phyloP scores from a whole-genome alignment of 352 stramenopile species.

The Thalassiosira delicatula region DNA sequence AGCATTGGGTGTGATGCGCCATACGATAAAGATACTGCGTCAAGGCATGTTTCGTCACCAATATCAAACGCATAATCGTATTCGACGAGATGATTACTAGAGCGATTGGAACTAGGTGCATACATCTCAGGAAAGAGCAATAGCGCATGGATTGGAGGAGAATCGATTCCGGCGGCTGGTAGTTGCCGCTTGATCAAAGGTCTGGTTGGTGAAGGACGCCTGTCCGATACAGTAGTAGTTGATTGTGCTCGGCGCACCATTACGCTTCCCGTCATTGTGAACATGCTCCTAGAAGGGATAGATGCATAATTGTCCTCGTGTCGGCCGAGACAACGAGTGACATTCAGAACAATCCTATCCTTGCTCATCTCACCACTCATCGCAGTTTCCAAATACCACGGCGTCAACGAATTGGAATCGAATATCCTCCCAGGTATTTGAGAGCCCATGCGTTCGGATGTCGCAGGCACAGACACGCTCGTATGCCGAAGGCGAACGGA shows the following conservation, averaged over 20 bases:
- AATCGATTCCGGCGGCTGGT: too few species aligned
- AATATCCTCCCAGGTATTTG: slow-evolving; percentile 53
- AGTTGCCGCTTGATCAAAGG: too few species aligned
- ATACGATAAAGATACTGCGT: slow-evolving; percentile 80
- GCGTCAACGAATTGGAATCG: slow-evolving; percentile 79
- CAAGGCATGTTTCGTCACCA: too few species aligned
- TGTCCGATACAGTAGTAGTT: too few species aligned
- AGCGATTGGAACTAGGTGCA: too few species aligned
- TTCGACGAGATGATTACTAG: too few species aligned
- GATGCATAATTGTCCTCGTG: slow-evolving; percentile 62
- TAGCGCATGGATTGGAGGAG: too few species aligned
- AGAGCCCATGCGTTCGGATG: too few species aligned
- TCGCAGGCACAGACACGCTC: not conserved
- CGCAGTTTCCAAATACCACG: slow-evolving; percentile 78
- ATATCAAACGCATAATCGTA: too few species aligned
- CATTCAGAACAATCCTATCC: slow-evolving; percentile 76
- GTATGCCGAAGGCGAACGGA: slow-evolving; percentile 13
- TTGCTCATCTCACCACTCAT: slow-evolving; percentile 69
- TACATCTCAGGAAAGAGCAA: too few species aligned
- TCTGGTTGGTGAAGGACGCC: too few species aligned
- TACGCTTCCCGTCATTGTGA: slow-evolving; percentile 72
- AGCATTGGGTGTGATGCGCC: slow-evolving; percentile 83
- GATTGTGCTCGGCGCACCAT: slow-evolving; percentile 62
- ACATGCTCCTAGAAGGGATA: slow-evolving; percentile 58
- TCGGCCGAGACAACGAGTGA: slow-evolving; percentile 64